Percentiles rank a stretch among this genome's conserved stretches.
Evolutionary conservation across 257 asterid species (phyloP).

Genomic region (Solanum sejunctum): DNA sequence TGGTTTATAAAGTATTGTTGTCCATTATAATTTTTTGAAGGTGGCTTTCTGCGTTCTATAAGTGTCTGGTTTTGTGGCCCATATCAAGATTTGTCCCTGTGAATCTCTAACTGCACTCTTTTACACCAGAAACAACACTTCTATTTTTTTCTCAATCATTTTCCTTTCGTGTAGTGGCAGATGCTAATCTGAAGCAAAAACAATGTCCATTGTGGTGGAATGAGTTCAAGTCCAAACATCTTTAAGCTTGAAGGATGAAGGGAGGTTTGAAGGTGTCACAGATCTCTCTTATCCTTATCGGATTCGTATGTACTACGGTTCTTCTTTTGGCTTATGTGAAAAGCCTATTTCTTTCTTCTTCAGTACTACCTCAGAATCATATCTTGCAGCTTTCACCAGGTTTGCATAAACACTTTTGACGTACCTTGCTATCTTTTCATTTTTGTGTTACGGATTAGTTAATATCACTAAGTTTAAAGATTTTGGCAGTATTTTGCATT

Average conservation of each 20-base stretch:
- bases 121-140: neutral
- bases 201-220: conserved; percentile 3
- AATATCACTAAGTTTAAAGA: neutral
- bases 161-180: neutral
- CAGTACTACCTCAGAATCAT: conserved; percentile 34
- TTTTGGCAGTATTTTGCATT: neutral
- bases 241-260: conserved; percentile 55
- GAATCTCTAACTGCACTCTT: neutral
- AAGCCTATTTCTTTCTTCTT: conserved; percentile 53
- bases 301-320: conserved; percentile 59
- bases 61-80: neutral
- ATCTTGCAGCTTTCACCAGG: conserved; percentile 49
- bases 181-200: neutral
- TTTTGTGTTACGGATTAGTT: neutral
- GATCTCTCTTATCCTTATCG: conserved; percentile 73
- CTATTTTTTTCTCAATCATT: neutral
- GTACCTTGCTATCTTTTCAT: neutral
- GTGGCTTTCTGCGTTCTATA: neutral
- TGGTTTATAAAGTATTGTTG: neutral
- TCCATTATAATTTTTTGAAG: neutral
- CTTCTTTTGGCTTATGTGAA: conserved; percentile 63
- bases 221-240: conserved; percentile 16
- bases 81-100: neutral
- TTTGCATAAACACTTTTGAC: neutral
- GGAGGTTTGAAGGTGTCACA: conserved; percentile 69